Evolutionary conservation across 2,329 filamentous ascomycete genomes (phyloP), one percentile per base, ranked within the genome.

Genomic region (Neoascochyta sp.): DNA sequence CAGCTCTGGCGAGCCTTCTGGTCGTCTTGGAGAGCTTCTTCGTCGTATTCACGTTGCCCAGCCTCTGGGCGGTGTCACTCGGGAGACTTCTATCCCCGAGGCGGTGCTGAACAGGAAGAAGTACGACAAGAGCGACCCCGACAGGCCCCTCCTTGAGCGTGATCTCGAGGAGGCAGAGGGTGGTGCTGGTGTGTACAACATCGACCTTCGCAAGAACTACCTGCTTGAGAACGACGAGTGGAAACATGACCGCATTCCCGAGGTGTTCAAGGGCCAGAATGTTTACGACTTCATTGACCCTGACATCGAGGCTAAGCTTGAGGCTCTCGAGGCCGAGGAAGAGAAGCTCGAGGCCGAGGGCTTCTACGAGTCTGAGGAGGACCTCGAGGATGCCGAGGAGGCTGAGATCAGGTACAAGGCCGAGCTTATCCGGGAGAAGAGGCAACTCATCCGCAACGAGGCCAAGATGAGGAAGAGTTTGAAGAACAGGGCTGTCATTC

Each of bases 261-360:
- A 98, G 66, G 75, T 95, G 27, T 84, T 89, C 64, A 81, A 96
- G 58, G 92, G 92, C 65, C 89, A 90, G 75, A 98, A 98, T 64
- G 86, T 98, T 35, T 92, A 90, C 69, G 92, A 98, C 66, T 98
- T 86, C 64, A 80, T 98, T 57, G 92, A 96, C 56, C 89, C 90
- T 1, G 93, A 98, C 33, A 98, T 98, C 59, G 92, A 95, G 56
- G 76, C 80, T 47, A 96, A 95, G 71, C 77, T 98, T 27, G 81
- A 83, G 29, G 87, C 87, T 33, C 75, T 98, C 18, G 92, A 98
- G 65, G 89, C 89, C 42, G 93, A 98, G 60, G 92, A 98, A 64
- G 90, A 95, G 69, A 83, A 83, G 52, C 78, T 96, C 9, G 84
- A 95, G 65, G 82, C 80, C 6, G 86, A 95, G 45, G 92, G 92